Percentiles rank a stretch among this genome's conserved stretches.
Conservation (phyloP, 305 asterid genomes). For the Petunia hybrid region DNA sequence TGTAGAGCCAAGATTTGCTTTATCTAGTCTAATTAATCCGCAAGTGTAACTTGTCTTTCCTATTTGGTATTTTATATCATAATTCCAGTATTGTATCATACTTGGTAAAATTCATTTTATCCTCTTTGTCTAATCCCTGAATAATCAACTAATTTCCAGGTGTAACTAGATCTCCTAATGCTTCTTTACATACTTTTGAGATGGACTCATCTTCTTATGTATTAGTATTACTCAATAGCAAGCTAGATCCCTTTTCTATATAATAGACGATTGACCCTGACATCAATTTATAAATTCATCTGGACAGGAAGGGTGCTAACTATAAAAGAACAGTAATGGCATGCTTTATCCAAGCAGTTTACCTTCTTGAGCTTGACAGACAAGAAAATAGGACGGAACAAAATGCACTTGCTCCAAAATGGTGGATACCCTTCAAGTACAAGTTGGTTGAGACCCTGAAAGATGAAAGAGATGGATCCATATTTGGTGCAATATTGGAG, state of each 20-base stretch:
- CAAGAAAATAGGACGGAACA: constrained; percentile 74
- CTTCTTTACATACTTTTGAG: neutral
- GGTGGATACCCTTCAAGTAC: constrained; percentile 98
- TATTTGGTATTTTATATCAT: neutral
- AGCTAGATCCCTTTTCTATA: neutral
- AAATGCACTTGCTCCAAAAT: constrained; percentile 89
- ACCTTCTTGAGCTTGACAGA: constrained; percentile 93
- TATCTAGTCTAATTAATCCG: neutral
- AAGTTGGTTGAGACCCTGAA: constrained; percentile 68
- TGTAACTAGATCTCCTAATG: neutral
- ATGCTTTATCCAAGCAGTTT: constrained; percentile 94
- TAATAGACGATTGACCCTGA: neutral
- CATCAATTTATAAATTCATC: constrained; percentile 1
- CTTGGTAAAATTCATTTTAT: neutral
- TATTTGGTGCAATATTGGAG: constrained; percentile 88
- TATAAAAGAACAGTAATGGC: constrained; percentile 91
- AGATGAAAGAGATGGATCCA: constrained; percentile 94
- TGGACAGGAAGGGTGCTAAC: constrained; percentile 66
- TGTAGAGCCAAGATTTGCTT: neutral
- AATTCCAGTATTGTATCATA: neutral
- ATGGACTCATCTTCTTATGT: neutral
- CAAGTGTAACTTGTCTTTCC: constrained; percentile 9
- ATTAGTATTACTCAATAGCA: neutral
- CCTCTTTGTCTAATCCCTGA: neutral
- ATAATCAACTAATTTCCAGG: neutral